Conservation (phyloP, 306 rosid genomes). For the Mucuna pruriens region DNA sequence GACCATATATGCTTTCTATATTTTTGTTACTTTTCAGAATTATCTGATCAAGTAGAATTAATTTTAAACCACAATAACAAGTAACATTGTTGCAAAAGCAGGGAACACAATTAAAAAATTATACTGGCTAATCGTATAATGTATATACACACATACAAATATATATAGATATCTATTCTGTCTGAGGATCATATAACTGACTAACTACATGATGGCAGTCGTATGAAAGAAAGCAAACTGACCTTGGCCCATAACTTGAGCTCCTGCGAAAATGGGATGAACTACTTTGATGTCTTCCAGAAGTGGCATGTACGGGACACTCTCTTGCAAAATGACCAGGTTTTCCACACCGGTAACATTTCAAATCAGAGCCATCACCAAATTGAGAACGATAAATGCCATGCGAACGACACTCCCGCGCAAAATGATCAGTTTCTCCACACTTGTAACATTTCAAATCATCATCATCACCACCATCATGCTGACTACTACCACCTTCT, state of each 20-base stretch:
- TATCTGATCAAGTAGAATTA: neutral
- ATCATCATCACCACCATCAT: slow-evolving; percentile 47
- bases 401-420: too few species aligned
- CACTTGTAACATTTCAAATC: slow-evolving; percentile 87
- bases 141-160: too few species aligned
- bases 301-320: slow-evolving; percentile 77
- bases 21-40: neutral
- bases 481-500: slow-evolving; percentile 24
- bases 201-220: neutral
- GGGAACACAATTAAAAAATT: too few species aligned
- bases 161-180: too few species aligned
- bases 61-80: neutral
- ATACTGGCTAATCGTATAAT: too few species aligned
- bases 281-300: slow-evolving; percentile 72
- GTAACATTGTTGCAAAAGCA: too few species aligned
- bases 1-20: neutral
- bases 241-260: slow-evolving; percentile 88
- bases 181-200: neutral
- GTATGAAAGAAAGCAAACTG: slow-evolving; percentile 16
- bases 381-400: slow-evolving; percentile 64
- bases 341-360: slow-evolving; percentile 88
- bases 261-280: slow-evolving; percentile 77
- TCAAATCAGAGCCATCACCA: slow-evolving; percentile 86
- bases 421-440: slow-evolving; percentile 91
- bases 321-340: slow-evolving; percentile 93